Evolutionary conservation across 129 eudicot species (phyloP).

Genomic region (Flaveria linearis): DNA sequence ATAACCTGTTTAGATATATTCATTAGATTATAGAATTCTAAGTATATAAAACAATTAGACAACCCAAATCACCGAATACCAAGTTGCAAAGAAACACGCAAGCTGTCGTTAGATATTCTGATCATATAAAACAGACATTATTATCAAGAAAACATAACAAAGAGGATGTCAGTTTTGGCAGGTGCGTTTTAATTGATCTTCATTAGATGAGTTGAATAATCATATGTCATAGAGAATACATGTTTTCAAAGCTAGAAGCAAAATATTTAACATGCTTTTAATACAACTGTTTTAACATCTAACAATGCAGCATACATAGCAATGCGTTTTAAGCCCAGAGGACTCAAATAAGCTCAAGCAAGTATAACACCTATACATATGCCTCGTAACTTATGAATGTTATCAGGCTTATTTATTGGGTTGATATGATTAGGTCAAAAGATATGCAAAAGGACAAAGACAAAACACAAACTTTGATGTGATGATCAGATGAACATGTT

Average conservation of each 20-base stretch:
- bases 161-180: background rate
- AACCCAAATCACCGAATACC: background rate
- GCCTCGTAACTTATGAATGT: background rate
- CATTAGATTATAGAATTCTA: background rate
- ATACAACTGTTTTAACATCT: background rate
- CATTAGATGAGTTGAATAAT: background rate
- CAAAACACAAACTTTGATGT: constrained; percentile 24
- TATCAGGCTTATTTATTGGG: background rate
- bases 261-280: too few relatives aligned
- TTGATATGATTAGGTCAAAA: constrained; percentile 17
- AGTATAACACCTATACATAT: background rate
- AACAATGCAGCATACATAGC: background rate
- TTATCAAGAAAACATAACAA: background rate
- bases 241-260: background rate
- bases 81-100: constrained; percentile 2
- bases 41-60: background rate
- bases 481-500: constrained; percentile 2
- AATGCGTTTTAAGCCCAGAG: background rate
- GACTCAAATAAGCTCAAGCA: background rate
- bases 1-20: background rate
- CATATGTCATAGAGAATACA: background rate
- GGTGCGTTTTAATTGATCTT: background rate
- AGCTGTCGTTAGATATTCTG: background rate
- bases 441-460: background rate
- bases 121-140: constrained; percentile 3